Percentiles rank a stretch among this genome's conserved stretches.
Conservation (phyloP, 768 basidiomycete genomes). For the Lactarius deliciosus region DNA sequence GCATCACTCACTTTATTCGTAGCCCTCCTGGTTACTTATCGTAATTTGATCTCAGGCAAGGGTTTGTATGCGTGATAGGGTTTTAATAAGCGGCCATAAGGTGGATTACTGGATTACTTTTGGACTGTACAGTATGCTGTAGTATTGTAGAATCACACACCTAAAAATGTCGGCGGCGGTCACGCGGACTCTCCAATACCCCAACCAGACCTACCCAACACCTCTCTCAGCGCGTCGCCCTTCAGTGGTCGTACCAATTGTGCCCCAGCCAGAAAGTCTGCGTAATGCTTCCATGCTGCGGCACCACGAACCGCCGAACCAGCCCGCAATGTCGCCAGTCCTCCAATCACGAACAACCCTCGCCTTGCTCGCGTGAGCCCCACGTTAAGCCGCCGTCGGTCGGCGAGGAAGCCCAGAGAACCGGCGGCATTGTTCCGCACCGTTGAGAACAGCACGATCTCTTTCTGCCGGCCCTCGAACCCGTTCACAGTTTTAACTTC, state of each 20-base stretch:
- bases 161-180: too few species aligned
- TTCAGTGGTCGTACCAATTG: conserved; percentile 52
- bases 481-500: conserved; percentile 95
- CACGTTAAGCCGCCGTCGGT: conserved; percentile 83
- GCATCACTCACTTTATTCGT: conserved; percentile 11
- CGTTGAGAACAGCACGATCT: conserved; percentile 88
- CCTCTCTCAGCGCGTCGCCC: conserved; percentile 35
- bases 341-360: conserved; percentile 81
- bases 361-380: conserved; percentile 87
- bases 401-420: conserved; percentile 85
- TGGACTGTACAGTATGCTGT: background rate
- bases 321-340: conserved; percentile 57
- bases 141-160: background rate
- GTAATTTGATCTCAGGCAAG: background rate
- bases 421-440: conserved; percentile 79
- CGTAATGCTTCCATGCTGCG: conserved; percentile 59
- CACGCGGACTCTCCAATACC: background rate
- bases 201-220: conserved; percentile 16
- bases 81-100: background rate
- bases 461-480: conserved; percentile 92
- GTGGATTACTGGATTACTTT: background rate
- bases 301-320: conserved; percentile 39
- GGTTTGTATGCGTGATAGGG: background rate
- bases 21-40: background rate
- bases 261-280: conserved; percentile 51